These are phyloP conservation scores for Colletotrichum sp. DNA, from an alignment of 2,329 filamentous ascomycete genomes.

Conservation along the genomic window DNA sequence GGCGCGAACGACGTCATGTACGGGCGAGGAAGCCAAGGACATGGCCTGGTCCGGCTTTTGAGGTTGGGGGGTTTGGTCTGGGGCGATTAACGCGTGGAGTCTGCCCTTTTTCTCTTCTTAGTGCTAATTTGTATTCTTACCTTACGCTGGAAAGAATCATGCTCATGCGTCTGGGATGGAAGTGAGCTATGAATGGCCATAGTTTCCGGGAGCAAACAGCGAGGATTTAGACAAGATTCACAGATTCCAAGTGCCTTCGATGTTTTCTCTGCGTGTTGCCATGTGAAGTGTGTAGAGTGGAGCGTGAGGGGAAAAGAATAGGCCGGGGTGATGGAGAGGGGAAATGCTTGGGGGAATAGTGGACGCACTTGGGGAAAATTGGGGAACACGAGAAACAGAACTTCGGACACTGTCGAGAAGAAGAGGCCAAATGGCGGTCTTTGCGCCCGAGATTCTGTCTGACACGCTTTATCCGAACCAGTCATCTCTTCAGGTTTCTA, in stretches of 20 bases:
- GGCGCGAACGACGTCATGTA: slow-evolving; percentile 11
- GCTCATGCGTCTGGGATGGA: not conserved
- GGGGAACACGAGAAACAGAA: not conserved
- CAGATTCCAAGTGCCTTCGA: not conserved
- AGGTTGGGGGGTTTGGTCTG: not conserved
- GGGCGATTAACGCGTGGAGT: not conserved
- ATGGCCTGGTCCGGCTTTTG: not conserved
- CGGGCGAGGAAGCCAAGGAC: not conserved
- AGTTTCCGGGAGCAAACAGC: not conserved
- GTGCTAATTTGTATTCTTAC: not conserved
- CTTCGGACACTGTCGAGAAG: not conserved
- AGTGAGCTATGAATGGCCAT: not conserved
- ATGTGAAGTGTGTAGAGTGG: not conserved
- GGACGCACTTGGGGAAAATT: not conserved
- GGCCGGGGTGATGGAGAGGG: not conserved
- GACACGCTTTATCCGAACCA: not conserved
- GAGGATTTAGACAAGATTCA: not conserved
- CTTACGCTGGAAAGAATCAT: not conserved
- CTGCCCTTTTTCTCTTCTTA: not conserved
- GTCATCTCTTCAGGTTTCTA: not conserved
- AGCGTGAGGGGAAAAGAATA: not conserved
- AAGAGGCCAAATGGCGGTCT: not conserved
- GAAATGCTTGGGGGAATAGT: not conserved
- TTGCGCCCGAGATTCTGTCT: not conserved
- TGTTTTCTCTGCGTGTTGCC: not conserved